Evolutionary conservation across 257 asterid species (phyloP), one percentile per base, ranked within the genome.

Genomic region (Nyctanthes arbortristis): DNA sequence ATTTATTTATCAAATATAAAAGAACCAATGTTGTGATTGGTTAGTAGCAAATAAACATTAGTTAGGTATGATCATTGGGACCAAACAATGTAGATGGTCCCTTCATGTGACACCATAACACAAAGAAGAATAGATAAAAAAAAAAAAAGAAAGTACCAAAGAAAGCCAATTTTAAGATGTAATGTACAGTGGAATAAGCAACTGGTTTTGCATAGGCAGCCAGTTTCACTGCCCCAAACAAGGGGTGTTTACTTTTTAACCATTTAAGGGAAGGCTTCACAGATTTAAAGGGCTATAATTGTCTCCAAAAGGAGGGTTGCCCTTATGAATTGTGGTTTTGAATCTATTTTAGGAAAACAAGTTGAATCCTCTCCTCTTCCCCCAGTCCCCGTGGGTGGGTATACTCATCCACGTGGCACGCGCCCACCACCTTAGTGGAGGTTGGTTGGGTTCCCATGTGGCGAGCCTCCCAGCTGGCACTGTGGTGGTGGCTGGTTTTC

Each of bases 381-480:
- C 7, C 71, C 67, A 73, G 73, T 72, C 67, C 67, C 78, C 36
- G 59, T 73, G 78, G 80, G 75, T 40, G 60, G 56, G 0, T 35
- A 32, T 70, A 65, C 61, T 59, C 34, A 39, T 8, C 68, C 85
- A 67, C 85, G 85, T 68, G 81, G 63, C 81, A 31, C 0, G 72
- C 71, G 60, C 80, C 85, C 84, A 77, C 85, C 84, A 77, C 80
- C 18, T 33, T 61, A 35, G 68, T 43, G 61, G 12, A 9, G n/a
- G 59, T 52, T 24, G 30, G 59, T 52, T n/a, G 59, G 66, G 55
- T 52, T 11, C 78, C 73, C 89, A 82, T 81, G 79, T 84, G 91
- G 71, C 65, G 25, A n/a, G n/a, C 14, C 6, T 49, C 59, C 80
- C 67, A 60, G 68, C 52, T 77, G 84, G 82, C 66, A 3, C 31